phyloP scores from a whole-genome alignment of 148 eudicot species.

The Talinum fruticosum region DNA sequence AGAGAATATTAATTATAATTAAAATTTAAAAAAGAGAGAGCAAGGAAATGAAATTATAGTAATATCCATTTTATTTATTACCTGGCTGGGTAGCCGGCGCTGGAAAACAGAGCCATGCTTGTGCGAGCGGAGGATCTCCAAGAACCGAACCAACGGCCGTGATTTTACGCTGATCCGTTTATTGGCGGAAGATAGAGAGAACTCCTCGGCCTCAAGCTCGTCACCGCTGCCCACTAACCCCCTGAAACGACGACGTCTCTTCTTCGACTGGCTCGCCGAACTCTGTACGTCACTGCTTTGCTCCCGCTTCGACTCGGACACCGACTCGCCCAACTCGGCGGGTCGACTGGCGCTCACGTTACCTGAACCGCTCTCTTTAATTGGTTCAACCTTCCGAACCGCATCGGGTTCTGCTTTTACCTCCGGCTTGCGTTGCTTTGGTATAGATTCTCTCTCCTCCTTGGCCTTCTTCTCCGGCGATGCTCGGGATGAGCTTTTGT shows the following conservation, averaged over 20 bases:
- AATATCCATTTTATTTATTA: not conserved
- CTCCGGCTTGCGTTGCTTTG: constrained; percentile 3
- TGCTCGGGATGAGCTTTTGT: too few species aligned
- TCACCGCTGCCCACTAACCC: constrained; percentile 24
- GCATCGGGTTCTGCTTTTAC: constrained; percentile 12
- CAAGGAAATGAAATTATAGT: not conserved
- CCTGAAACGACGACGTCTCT: constrained; percentile 33
- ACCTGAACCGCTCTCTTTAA: constrained; percentile 4
- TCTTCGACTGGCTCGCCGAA: constrained; percentile 32
- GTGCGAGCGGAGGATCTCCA: constrained; percentile 36
- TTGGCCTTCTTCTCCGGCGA: not conserved
- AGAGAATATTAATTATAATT: not conserved
- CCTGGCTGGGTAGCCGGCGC: constrained; percentile 47
- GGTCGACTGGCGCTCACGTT: constrained; percentile 27
- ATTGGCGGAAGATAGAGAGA: constrained; percentile 36
- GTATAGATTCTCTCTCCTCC: constrained; percentile 17
- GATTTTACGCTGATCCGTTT: constrained; percentile 29
- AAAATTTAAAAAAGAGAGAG: not conserved
- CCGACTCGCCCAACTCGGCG: constrained; percentile 26
- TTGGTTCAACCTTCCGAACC: constrained; percentile 27
- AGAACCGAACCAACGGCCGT: constrained; percentile 37
- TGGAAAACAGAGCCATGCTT: constrained; percentile 45
- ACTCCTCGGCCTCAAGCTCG: constrained; percentile 30
- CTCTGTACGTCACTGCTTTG: constrained; percentile 40
- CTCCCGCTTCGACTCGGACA: constrained; percentile 29